These are phyloP conservation scores for Cyberlindnera samutprakarnensis DNA, from an alignment of 805 yeast species.

Conservation along the genomic window DNA sequence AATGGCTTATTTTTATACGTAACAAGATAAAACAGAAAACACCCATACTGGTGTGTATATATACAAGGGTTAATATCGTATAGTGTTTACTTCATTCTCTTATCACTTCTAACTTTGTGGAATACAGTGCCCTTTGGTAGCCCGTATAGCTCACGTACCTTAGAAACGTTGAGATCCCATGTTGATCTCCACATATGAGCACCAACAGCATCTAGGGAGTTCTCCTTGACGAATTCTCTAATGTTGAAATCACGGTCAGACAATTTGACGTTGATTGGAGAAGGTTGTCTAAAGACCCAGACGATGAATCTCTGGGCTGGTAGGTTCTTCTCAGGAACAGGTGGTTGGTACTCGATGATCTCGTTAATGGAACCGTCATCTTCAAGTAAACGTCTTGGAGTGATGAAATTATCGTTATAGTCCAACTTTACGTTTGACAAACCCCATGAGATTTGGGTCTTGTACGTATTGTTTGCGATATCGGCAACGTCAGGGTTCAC, in stretches of 20 bases:
- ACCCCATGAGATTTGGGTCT: constrained; percentile 73
- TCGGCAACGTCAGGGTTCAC: constrained; percentile 94
- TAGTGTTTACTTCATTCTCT: constrained; percentile 15
- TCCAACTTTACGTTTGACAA: constrained; percentile 57
- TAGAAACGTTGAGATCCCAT: constrained; percentile 69
- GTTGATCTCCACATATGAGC: constrained; percentile 86
- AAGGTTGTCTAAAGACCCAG: constrained; percentile 81
- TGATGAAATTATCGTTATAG: constrained; percentile 49
- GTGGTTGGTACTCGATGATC: constrained; percentile 62
- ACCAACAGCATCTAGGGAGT: constrained; percentile 71
- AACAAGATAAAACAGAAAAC: too few relatives aligned
- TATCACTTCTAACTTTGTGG: constrained; percentile 27
- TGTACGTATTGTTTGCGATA: constrained; percentile 54
- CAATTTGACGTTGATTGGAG: constrained; percentile 15
- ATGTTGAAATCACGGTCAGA: constrained; percentile 53
- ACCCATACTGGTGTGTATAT: constrained; percentile 1
- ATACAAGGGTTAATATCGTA: too few relatives aligned
- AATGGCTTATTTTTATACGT: too few relatives aligned
- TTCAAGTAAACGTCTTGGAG: constrained; percentile 27
- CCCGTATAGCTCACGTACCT: constrained; percentile 65
- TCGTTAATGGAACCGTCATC: constrained; percentile 32
- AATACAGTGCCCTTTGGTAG: constrained; percentile 71
- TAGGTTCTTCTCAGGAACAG: constrained; percentile 83
- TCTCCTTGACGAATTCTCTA: constrained; percentile 50
- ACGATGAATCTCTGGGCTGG: constrained; percentile 76